phyloP scores from a whole-genome alignment of 2,329 filamentous ascomycete species.

The Fusarium udum region DNA sequence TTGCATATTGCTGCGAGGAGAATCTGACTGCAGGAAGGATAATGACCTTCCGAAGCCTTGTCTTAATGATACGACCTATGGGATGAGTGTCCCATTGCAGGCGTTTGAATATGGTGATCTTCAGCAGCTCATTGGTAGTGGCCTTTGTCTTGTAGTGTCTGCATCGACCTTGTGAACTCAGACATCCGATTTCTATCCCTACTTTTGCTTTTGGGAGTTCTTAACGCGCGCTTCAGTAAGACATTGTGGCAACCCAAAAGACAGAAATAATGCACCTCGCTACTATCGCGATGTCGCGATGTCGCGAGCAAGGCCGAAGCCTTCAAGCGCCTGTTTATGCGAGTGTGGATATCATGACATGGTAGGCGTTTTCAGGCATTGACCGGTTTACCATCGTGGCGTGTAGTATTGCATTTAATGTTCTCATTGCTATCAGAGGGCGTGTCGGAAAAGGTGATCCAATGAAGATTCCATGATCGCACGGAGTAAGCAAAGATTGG shows the following conservation, averaged over 20 bases:
- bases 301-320: background rate
- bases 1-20: background rate
- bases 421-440: background rate
- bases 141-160: background rate
- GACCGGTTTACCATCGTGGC: background rate
- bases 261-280: background rate
- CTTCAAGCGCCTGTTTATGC: background rate
- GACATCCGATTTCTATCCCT: background rate
- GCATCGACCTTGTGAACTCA: background rate
- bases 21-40: background rate
- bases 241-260: background rate
- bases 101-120: no score
- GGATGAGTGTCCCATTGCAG: background rate
- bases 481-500: background rate
- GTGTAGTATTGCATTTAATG: slow-evolving; percentile 6
- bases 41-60: background rate
- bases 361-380: background rate
- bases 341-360: background rate
- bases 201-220: background rate
- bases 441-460: background rate
- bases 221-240: background rate
- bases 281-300: background rate
- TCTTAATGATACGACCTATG: background rate
- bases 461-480: slow-evolving; percentile 7
- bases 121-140: background rate